Evolutionary conservation across 495 filamentous ascomycete species (phyloP).

Genomic region (Astrocystis sublimbata): DNA sequence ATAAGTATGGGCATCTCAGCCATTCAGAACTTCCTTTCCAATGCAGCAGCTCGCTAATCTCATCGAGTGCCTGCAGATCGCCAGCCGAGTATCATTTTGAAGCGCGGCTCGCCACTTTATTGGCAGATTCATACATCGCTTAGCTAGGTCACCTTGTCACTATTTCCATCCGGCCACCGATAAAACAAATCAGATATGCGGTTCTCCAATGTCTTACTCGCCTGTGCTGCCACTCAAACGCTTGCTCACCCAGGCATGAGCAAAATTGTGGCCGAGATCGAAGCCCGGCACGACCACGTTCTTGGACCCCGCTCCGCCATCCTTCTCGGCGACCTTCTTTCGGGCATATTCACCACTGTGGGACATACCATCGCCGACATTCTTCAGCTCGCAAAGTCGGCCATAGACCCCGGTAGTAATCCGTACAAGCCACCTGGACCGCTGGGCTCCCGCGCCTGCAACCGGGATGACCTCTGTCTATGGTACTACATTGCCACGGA

Average conservation of each 20-base stretch:
- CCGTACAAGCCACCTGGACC: conserved; percentile 26
- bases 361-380: conserved; percentile 31
- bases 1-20: not conserved
- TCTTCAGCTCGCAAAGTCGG: conserved; percentile 24
- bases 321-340: conserved; percentile 40
- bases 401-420: conserved; percentile 19
- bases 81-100: not conserved
- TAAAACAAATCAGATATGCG: conserved; percentile 19
- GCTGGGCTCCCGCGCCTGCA: conserved; percentile 30
- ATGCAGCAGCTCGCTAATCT: not conserved
- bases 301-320: conserved; percentile 26
- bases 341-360: conserved; percentile 21
- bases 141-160: not conserved
- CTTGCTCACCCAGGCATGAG: conserved; percentile 35
- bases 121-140: not conserved
- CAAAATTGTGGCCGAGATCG: conserved; percentile 23
- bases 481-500: conserved; percentile 44
- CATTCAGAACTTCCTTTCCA: not conserved
- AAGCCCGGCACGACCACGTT: conserved; percentile 20
- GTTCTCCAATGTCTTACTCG: conserved; percentile 12
- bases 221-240: conserved; percentile 3
- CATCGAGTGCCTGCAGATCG: not conserved
- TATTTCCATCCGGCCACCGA: not conserved
- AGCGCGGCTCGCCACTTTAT: not conserved
- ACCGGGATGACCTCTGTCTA: conserved; percentile 41